Percentiles rank a stretch among this genome's conserved stretches.
Evolutionary conservation across 2,329 filamentous ascomycete species (phyloP).

Genomic region (Pseudogymnoascus sp.): DNA sequence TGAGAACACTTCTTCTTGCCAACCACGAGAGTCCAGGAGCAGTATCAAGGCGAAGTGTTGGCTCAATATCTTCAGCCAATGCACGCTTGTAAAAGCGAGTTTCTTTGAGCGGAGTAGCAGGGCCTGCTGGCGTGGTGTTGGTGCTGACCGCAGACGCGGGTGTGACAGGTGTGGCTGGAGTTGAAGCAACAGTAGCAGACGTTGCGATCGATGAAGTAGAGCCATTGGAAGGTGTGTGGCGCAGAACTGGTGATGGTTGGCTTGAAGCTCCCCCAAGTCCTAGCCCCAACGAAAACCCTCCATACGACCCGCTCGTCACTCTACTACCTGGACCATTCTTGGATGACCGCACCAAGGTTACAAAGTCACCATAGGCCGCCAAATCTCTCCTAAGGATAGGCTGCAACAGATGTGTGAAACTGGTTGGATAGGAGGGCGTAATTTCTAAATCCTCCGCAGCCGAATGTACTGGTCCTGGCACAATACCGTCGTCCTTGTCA

Average conservation of each 20-base stretch:
- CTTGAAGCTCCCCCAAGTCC: slow-evolving; percentile 39
- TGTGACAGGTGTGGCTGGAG: slow-evolving; percentile 52
- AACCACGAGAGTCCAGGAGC: slow-evolving; percentile 93
- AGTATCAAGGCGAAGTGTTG: slow-evolving; percentile 79
- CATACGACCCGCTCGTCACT: slow-evolving; percentile 64
- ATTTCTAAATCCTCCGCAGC: slow-evolving; percentile 35
- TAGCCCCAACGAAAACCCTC: slow-evolving; percentile 42
- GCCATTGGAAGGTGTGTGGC: slow-evolving; percentile 46
- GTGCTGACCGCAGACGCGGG: slow-evolving; percentile 46
- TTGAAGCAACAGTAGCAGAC: slow-evolving; percentile 42
- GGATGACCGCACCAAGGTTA: slow-evolving; percentile 63
- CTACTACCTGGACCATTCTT: slow-evolving; percentile 56
- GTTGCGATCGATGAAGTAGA: slow-evolving; percentile 53
- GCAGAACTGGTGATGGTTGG: slow-evolving; percentile 24
- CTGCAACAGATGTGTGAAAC: slow-evolving; percentile 75
- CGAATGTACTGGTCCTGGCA: slow-evolving; percentile 26
- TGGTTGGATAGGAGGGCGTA: slow-evolving; percentile 53
- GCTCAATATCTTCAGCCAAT: slow-evolving; percentile 85
- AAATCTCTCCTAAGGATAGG: slow-evolving; percentile 79
- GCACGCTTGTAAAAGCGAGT: slow-evolving; percentile 90
- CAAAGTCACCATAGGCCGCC: slow-evolving; percentile 76
- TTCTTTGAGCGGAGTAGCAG: slow-evolving; percentile 67
- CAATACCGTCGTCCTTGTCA: slow-evolving; percentile 39
- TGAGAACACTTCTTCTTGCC: slow-evolving; percentile 75
- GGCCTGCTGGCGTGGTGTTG: slow-evolving; percentile 32